phyloP scores from a whole-genome alignment of 495 filamentous ascomycete genomes.

The Neurospora sp. region DNA sequence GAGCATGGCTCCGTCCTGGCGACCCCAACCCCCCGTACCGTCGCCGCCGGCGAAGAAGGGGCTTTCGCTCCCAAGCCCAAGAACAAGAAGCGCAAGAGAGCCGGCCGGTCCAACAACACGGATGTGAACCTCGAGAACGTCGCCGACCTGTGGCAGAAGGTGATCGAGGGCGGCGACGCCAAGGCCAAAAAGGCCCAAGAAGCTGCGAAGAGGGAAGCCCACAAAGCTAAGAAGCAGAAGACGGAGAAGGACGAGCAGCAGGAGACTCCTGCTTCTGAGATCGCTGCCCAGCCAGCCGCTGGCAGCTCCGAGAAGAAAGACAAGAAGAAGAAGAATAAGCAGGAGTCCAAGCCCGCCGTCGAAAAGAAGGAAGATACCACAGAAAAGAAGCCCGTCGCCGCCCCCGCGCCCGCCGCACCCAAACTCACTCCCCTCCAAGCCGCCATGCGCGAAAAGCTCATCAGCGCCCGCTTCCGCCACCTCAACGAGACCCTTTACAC shows the following conservation, averaged over 20 bases:
- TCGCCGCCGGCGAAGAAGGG: constrained; percentile 12
- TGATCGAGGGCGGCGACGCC: constrained; percentile 49
- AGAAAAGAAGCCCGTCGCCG: background rate
- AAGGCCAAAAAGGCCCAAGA: constrained; percentile 22
- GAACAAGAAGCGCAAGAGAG: constrained; percentile 49
- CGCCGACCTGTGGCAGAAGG: constrained; percentile 61
- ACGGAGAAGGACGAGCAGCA: constrained; percentile 9
- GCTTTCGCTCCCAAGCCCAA: constrained; percentile 21
- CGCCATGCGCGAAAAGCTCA: constrained; percentile 85
- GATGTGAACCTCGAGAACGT: constrained; percentile 63
- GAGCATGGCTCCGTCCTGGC: constrained; percentile 17
- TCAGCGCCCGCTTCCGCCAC: constrained; percentile 91
- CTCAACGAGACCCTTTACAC: constrained; percentile 96
- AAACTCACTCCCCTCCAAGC: constrained; percentile 85
- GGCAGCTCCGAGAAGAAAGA: constrained; percentile 17
- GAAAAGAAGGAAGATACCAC: too few species aligned
- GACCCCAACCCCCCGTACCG: background rate
- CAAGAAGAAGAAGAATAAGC: constrained; percentile 27
- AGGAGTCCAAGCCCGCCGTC: background rate
- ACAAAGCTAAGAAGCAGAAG: constrained; percentile 29
- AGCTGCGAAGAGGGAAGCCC: constrained; percentile 28
- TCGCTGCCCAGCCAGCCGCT: constrained; percentile 1
- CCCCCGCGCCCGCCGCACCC: constrained; percentile 9
- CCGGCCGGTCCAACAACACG: constrained; percentile 29
- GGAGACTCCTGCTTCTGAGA: background rate